Conservation (phyloP, 2,329 filamentous ascomycete species). For the Scleromitrula shiraiana region DNA sequence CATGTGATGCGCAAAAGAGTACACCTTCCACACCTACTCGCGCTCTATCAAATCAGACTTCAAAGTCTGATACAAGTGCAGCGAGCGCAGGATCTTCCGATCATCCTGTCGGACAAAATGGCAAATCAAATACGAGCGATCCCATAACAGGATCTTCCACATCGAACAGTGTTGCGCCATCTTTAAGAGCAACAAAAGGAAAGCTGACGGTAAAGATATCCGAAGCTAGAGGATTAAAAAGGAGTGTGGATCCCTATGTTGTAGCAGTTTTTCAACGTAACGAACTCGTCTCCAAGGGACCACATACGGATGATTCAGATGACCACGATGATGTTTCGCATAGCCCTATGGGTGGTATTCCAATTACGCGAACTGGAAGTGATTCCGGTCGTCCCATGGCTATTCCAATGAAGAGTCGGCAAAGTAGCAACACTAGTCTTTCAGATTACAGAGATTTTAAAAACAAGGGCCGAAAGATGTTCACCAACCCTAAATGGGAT, state of each 20-base stretch:
- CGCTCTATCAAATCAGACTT: constrained; percentile 56
- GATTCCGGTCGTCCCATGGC: constrained; percentile 77
- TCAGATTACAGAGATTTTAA: constrained; percentile 53
- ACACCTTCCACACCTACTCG: constrained; percentile 85
- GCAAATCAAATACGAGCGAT: constrained; percentile 30
- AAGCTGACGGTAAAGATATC: constrained; percentile 85
- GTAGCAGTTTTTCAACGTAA: constrained; percentile 96
- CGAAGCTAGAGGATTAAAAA: constrained; percentile 74
- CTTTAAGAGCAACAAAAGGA: constrained; percentile 68
- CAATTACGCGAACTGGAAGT: constrained; percentile 64
- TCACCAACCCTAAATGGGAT: constrained; percentile 90
- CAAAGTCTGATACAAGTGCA: constrained; percentile 38
- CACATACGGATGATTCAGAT: constrained; percentile 52
- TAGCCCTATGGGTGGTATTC: constrained; percentile 48
- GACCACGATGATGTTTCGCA: constrained; percentile 53
- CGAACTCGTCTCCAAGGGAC: constrained; percentile 87
- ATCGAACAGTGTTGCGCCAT: constrained; percentile 23
- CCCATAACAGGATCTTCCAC: constrained; percentile 20
- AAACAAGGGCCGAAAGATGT: constrained; percentile 48
- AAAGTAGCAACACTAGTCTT: constrained; percentile 89
- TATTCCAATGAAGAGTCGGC: constrained; percentile 93
- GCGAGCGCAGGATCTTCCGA: constrained; percentile 30
- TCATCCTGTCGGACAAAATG: constrained; percentile 30
- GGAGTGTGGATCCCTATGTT: constrained; percentile 84
- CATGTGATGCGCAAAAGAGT: constrained; percentile 78